phyloP scores from a whole-genome alignment of 1,284 basidiomycete species.

The Puccinia hordei region DNA sequence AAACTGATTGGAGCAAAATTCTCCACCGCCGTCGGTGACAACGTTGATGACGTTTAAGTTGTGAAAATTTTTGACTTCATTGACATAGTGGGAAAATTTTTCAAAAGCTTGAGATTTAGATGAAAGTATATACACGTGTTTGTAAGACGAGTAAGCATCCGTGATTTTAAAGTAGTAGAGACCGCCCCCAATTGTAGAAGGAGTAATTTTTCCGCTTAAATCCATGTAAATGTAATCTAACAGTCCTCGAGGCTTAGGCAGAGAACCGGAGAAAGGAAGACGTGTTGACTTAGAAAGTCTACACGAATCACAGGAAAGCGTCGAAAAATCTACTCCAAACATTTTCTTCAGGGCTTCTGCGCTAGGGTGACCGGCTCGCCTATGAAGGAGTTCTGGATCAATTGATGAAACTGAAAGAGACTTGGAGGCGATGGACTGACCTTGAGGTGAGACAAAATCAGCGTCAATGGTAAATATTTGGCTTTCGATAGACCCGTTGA shows the following conservation, averaged over 20 bases:
- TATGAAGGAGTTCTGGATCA: not conserved
- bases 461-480: not conserved
- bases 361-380: not conserved
- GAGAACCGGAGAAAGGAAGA: not conserved
- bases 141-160: too few relatives aligned
- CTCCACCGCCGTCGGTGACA: too few relatives aligned
- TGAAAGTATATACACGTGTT: too few relatives aligned
- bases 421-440: not conserved
- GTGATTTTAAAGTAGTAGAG: slow-evolving; percentile 4
- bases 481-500: not conserved
- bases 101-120: too few relatives aligned
- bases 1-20: too few relatives aligned
- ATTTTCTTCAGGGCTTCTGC: not conserved
- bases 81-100: too few relatives aligned
- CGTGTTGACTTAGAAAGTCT: not conserved
- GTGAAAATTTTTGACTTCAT: not conserved
- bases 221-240: slow-evolving; percentile 14
- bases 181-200: not conserved
- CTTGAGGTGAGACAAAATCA: not conserved
- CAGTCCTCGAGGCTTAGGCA: not conserved
- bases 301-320: slow-evolving; percentile 8
- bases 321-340: not conserved
- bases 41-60: too few relatives aligned
- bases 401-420: not conserved
- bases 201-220: not conserved